phyloP scores from a whole-genome alignment of 768 basidiomycete species.

The Kwoniella sp. region DNA sequence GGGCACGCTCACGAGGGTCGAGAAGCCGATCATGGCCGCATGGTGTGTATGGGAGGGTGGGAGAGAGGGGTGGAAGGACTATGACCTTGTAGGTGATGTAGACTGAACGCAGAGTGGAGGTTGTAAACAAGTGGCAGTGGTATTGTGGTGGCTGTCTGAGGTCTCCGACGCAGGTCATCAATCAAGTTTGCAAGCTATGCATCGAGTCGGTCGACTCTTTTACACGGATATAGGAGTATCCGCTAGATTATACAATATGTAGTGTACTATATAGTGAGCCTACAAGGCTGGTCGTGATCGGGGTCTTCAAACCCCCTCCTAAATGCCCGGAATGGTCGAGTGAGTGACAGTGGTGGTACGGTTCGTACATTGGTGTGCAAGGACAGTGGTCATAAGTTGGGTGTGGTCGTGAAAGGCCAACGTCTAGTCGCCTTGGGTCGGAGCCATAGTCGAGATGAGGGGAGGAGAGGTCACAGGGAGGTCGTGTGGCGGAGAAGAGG shows the following conservation, averaged over 20 bases:
- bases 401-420: too few relatives aligned
- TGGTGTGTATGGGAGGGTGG: neutral
- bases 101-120: constrained; percentile 2
- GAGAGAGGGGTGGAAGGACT: neutral
- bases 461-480: neutral
- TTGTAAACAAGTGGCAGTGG: too few relatives aligned
- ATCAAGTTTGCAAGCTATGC: neutral
- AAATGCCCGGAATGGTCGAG: constrained; percentile 6
- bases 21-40: constrained; percentile 17
- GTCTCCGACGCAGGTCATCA: too few relatives aligned
- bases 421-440: neutral
- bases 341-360: constrained; percentile 9
- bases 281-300: too few relatives aligned
- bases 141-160: too few relatives aligned
- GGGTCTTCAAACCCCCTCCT: constrained; percentile 1
- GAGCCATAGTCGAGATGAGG: neutral
- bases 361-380: neutral
- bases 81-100: neutral
- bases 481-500: neutral
- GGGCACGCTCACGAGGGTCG: constrained; percentile 3
- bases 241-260: constrained; percentile 17
- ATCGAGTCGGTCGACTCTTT: constrained; percentile 7
- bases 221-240: constrained; percentile 1
- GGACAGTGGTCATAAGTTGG: constrained; percentile 13
- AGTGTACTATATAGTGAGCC: constrained; percentile 7